Percentiles rank a stretch among this genome's conserved stretches.
Conservation (phyloP, 768 basidiomycete genomes). For the Russula compacta region DNA sequence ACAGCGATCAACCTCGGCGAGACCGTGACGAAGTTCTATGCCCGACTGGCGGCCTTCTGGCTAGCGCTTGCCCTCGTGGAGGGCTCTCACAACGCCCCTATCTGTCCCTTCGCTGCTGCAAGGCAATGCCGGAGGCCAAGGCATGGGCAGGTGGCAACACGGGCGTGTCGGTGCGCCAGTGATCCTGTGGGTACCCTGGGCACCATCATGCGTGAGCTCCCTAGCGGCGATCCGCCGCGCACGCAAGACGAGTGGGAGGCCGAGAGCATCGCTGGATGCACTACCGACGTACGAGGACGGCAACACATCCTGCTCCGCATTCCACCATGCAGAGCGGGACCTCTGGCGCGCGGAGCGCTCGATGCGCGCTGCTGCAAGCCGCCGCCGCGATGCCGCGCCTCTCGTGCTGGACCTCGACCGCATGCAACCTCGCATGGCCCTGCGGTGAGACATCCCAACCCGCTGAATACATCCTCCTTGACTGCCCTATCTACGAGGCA, state of each 20-base stretch:
- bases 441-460: too few relatives aligned
- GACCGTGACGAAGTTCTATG: too few relatives aligned
- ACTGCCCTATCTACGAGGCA: too few relatives aligned
- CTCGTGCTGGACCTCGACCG: constrained; percentile 53
- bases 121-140: constrained; percentile 58
- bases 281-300: constrained; percentile 55
- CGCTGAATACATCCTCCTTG: too few relatives aligned
- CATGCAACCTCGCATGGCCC: constrained; percentile 28
- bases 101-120: constrained; percentile 59
- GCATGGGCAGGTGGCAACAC: constrained; percentile 82
- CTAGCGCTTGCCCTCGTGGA: too few relatives aligned
- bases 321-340: constrained; percentile 62
- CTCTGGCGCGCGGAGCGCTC: constrained; percentile 55
- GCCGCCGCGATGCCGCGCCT: constrained; percentile 34
- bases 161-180: constrained; percentile 66
- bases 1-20: too few relatives aligned
- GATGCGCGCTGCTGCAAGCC: constrained; percentile 38
- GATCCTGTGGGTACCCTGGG: constrained; percentile 76
- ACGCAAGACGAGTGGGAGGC: constrained; percentile 64
- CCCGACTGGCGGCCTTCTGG: too few relatives aligned
- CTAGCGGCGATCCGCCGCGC: constrained; percentile 54
- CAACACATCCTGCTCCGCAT: constrained; percentile 54
- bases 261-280: constrained; percentile 66
- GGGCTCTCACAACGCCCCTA: constrained; percentile 59
- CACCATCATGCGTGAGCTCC: constrained; percentile 75